Conservation (phyloP, 2,329 filamentous ascomycete genomes). For the Nigrograna mackinnonii region DNA sequence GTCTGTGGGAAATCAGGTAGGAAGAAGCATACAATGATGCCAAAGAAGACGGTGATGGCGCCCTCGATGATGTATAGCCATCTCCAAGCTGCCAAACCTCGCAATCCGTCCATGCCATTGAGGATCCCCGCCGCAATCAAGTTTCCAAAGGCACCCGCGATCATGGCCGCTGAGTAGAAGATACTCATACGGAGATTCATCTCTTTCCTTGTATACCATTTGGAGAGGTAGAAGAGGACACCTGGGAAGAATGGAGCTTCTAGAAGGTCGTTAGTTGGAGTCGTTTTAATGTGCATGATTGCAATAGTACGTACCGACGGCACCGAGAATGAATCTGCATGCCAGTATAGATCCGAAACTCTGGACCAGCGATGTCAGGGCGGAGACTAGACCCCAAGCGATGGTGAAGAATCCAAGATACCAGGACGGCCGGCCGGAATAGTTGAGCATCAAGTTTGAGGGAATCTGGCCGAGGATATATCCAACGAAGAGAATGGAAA, state of each 20-base stretch:
- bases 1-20: slow-evolving; percentile 46
- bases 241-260: slow-evolving; percentile 20
- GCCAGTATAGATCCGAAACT: neutral
- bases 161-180: slow-evolving; percentile 55
- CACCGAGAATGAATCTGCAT: neutral
- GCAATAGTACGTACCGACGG: neutral
- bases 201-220: slow-evolving; percentile 59
- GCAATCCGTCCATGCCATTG: slow-evolving; percentile 30
- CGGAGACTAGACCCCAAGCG: slow-evolving; percentile 38
- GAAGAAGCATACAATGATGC: slow-evolving; percentile 34
- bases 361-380: slow-evolving; percentile 45
- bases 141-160: slow-evolving; percentile 56
- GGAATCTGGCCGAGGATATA: slow-evolving; percentile 61
- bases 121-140: slow-evolving; percentile 58
- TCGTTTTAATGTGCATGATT: no score
- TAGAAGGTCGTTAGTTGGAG: neutral
- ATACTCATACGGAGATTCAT: slow-evolving; percentile 55
- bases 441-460: slow-evolving; percentile 57
- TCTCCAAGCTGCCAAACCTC: slow-evolving; percentile 34
- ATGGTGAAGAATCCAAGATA: slow-evolving; percentile 54
- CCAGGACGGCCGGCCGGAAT: slow-evolving; percentile 54
- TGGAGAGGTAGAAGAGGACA: slow-evolving; percentile 24
- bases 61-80: slow-evolving; percentile 43
- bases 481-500: slow-evolving; percentile 20
- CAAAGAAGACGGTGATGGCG: slow-evolving; percentile 37